A percentile compares a stretch with the other conserved stretches of the same genome.
phyloP scores from a whole-genome alignment of 371 early-diverging fungal species.

The Mortierella polycephala region DNA sequence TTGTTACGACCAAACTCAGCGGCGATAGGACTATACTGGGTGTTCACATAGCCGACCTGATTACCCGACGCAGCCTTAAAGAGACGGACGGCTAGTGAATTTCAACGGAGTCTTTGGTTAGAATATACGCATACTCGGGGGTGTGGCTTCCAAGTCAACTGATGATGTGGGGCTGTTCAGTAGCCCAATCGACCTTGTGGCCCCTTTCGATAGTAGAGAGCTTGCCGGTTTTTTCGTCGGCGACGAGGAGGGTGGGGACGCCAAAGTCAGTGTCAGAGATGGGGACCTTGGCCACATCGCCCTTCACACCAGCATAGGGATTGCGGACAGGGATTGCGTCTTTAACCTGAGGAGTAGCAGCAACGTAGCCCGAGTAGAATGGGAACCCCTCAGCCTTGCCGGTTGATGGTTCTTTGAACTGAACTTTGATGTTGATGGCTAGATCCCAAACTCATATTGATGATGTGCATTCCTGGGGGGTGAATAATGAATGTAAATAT shows the following conservation, averaged over 20 bases:
- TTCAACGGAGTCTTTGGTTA: too few relatives aligned
- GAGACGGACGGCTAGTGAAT: constrained; percentile 9
- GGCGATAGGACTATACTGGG: constrained; percentile 14
- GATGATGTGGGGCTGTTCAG: constrained; percentile 14
- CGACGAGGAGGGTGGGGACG: constrained; percentile 19
- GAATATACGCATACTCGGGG: constrained; percentile 12
- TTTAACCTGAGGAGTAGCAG: constrained; percentile 41
- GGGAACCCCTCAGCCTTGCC: constrained; percentile 50
- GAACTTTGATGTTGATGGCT: constrained; percentile 53
- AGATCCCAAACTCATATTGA: constrained; percentile 73
- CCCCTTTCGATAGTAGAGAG: constrained; percentile 5
- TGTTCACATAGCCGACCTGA: constrained; percentile 29
- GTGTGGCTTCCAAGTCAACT: constrained; percentile 47
- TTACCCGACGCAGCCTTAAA: constrained; percentile 14
- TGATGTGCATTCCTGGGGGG: constrained; percentile 56
- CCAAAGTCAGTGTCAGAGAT: constrained; percentile 50
- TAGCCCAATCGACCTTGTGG: constrained; percentile 32
- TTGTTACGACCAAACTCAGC: constrained; percentile 20
- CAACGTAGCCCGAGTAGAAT: constrained; percentile 52
- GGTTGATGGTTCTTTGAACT: constrained; percentile 57
- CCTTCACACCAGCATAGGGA: constrained; percentile 67
- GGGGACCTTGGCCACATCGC: constrained; percentile 59
- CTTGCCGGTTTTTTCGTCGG: constrained; percentile 18
- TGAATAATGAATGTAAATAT: too few relatives aligned
- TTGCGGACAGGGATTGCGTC: constrained; percentile 48